These are phyloP conservation scores for Quercus wislizeni DNA, from an alignment of 306 rosid genomes.

Conservation along the genomic window DNA sequence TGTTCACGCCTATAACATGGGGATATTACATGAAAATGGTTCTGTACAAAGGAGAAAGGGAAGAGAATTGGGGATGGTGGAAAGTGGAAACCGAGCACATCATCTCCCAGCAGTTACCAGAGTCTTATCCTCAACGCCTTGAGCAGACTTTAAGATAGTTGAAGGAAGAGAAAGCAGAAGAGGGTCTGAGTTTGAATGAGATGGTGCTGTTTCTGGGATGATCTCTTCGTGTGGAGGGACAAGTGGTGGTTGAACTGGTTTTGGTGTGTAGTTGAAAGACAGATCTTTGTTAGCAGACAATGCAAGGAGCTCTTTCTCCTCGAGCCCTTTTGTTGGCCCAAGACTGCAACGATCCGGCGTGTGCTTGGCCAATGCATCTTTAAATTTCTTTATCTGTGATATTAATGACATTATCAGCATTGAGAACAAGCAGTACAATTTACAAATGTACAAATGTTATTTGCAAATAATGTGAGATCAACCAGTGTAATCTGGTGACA, in stretches of 20 bases:
- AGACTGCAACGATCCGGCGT: conserved; percentile 79
- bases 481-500: not conserved
- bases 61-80: not conserved
- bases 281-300: conserved; percentile 71
- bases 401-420: conserved; percentile 1
- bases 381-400: conserved; percentile 83
- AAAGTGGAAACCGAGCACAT: conserved; percentile 22
- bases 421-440: no score
- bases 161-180: conserved; percentile 26
- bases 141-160: conserved; percentile 23
- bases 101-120: conserved; percentile 49
- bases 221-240: conserved; percentile 23
- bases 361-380: conserved; percentile 87
- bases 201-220: conserved; percentile 8
- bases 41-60: conserved; percentile 40
- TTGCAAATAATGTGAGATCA: not conserved
- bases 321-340: conserved; percentile 80
- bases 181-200: conserved; percentile 20
- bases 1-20: conserved; percentile 16
- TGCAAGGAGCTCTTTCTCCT: conserved; percentile 88
- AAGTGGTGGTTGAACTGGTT: conserved; percentile 36
- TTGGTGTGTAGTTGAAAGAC: conserved; percentile 60
- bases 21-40: conserved; percentile 14
- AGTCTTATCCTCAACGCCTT: conserved; percentile 36
- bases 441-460: not conserved